Evolutionary conservation across 2,329 filamentous ascomycete genomes (phyloP).

Genomic region (Alternaria triticimaculans): DNA sequence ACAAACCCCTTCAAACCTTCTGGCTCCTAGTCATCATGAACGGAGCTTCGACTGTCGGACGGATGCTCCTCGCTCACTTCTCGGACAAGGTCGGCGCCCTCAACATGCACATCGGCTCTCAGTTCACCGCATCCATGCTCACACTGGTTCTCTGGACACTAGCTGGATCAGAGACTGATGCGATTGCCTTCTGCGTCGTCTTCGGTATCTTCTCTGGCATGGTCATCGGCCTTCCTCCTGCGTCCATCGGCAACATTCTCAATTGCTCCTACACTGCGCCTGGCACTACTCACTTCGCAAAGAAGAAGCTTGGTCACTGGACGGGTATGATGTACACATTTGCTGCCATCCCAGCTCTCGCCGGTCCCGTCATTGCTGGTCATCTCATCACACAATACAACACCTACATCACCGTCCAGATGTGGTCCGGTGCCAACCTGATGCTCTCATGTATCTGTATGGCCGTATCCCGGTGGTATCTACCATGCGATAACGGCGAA

Average conservation of each 20-base stretch:
- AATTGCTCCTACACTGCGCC: constrained; percentile 39
- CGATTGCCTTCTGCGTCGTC: constrained; percentile 57
- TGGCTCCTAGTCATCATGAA: constrained; percentile 61
- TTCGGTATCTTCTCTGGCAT: constrained; percentile 58
- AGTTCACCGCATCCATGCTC: constrained; percentile 52
- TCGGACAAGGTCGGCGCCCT: constrained; percentile 55
- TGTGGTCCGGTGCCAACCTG: constrained; percentile 55
- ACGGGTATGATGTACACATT: constrained; percentile 61
- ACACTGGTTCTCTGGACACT: constrained; percentile 54
- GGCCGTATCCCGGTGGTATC: constrained; percentile 39
- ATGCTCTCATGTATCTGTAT: constrained; percentile 53
- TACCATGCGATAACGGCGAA: constrained; percentile 40
- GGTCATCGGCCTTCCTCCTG: constrained; percentile 59
- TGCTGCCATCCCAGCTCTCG: constrained; percentile 54
- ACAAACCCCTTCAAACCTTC: constrained; percentile 53
- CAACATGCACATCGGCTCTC: constrained; percentile 54
- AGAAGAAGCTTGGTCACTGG: constrained; percentile 58
- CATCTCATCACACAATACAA: constrained; percentile 52
- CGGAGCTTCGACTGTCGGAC: constrained; percentile 55
- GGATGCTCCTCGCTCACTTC: constrained; percentile 54
- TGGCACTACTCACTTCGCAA: constrained; percentile 34
- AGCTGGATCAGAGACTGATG: constrained; percentile 44
- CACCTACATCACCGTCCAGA: constrained; percentile 55
- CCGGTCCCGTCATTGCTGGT: constrained; percentile 57
- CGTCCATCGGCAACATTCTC: constrained; percentile 57